Evolutionary conservation across 1,139 yeast species (phyloP).

Genomic region (Debaryomyces singareniensis): DNA sequence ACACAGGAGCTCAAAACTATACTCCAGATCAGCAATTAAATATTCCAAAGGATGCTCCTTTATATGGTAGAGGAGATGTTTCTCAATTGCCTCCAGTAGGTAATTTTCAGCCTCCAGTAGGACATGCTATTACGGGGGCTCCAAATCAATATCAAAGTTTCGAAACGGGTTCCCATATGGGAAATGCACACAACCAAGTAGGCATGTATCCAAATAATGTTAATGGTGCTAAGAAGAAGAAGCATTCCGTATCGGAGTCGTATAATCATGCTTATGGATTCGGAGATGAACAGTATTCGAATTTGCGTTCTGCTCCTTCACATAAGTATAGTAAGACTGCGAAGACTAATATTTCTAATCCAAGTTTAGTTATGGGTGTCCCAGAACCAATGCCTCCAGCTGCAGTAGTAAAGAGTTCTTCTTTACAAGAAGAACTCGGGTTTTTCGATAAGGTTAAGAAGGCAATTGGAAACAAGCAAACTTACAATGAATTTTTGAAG

Average conservation of each 20-base stretch:
- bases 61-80: slow-evolving; percentile 17
- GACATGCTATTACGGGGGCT: slow-evolving; percentile 19
- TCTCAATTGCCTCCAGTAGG: slow-evolving; percentile 91
- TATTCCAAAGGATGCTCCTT: slow-evolving; percentile 16
- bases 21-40: slow-evolving; percentile 9
- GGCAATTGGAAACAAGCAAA: slow-evolving; percentile 81
- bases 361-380: slow-evolving; percentile 75
- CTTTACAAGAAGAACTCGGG: slow-evolving; percentile 73
- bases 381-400: slow-evolving; percentile 82
- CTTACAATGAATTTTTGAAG: slow-evolving; percentile 87
- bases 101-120: slow-evolving; percentile 78
- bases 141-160: slow-evolving; percentile 7
- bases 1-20: slow-evolving; percentile 48
- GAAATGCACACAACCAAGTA: slow-evolving; percentile 11
- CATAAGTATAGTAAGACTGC: slow-evolving; percentile 14
- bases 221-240: slow-evolving; percentile 15
- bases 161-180: slow-evolving; percentile 4
- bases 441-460: slow-evolving; percentile 92
- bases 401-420: slow-evolving; percentile 44
- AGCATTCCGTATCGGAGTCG: slow-evolving; percentile 25
- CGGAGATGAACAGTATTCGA: slow-evolving; percentile 48
- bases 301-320: slow-evolving; percentile 39
- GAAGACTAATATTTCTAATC: slow-evolving; percentile 26
- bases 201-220: slow-evolving; percentile 5
- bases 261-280: slow-evolving; percentile 26